phyloP scores from a whole-genome alignment of 441 rosid genomes.

The Sinapis alba region DNA sequence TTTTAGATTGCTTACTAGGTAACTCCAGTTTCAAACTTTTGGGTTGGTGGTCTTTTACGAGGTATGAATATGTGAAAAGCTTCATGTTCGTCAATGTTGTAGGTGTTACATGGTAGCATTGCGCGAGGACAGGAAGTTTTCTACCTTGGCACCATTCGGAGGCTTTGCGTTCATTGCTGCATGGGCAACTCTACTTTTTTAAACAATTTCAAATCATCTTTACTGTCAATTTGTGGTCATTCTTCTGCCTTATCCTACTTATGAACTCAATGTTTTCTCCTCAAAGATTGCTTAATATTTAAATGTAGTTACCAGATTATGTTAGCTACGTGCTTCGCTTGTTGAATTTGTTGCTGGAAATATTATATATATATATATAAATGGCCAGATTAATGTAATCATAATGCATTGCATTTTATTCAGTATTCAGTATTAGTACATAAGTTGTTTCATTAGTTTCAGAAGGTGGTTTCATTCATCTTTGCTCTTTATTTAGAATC shows the following conservation, averaged over 20 bases:
- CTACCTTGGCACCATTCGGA: slow-evolving; percentile 74
- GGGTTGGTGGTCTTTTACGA: neutral
- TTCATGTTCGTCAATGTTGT: neutral
- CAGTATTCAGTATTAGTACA: neutral
- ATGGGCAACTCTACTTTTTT: slow-evolving; percentile 87
- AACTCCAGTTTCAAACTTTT: neutral
- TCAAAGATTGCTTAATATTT: neutral
- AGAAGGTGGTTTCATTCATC: no score
- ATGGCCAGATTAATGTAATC: neutral
- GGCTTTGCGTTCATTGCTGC: slow-evolving; percentile 85
- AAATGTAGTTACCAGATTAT: neutral
- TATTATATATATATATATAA: neutral
- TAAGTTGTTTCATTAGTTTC: no score
- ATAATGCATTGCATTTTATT: neutral
- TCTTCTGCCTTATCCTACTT: neutral
- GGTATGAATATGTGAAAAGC: neutral
- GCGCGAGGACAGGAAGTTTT: slow-evolving; percentile 69
- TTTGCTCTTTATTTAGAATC: no score
- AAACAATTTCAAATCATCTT: slow-evolving; percentile 17
- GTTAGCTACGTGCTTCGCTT: neutral
- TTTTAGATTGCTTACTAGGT: slow-evolving; percentile 1
- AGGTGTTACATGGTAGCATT: slow-evolving; percentile 13
- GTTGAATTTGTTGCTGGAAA: neutral
- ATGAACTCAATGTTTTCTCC: neutral
- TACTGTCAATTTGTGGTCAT: neutral